Conservation (phyloP, 345 rosid species). For the Mangifera indica region DNA sequence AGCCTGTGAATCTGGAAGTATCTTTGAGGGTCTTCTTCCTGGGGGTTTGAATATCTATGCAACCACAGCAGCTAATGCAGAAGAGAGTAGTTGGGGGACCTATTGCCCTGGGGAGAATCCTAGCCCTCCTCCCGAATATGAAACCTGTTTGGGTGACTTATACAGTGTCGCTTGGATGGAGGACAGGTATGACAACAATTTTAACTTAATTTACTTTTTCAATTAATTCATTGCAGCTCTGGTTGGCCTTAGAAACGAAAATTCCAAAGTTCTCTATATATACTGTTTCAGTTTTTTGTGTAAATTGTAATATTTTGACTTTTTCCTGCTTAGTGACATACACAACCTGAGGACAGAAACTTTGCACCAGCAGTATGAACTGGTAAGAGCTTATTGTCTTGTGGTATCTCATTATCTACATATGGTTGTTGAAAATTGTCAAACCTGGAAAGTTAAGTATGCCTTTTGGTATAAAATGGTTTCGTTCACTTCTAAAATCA, state of each 20-base stretch:
- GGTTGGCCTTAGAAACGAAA: conserved; percentile 3
- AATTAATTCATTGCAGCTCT: neutral
- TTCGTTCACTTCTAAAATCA: neutral
- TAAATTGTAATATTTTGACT: conserved; percentile 11
- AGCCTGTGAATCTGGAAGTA: conserved; percentile 99
- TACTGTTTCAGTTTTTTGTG: neutral
- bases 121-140: conserved; percentile 86
- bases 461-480: neutral
- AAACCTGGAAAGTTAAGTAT: neutral
- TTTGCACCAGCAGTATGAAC: conserved; percentile 82
- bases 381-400: conserved; percentile 47
- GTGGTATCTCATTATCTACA: neutral
- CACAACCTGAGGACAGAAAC: conserved; percentile 83
- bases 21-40: conserved; percentile 96
- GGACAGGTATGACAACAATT: conserved; percentile 61
- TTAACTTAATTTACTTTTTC: neutral
- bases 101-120: conserved; percentile 95
- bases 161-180: conserved; percentile 99
- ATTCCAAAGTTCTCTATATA: neutral
- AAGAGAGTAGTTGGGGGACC: conserved; percentile 97
- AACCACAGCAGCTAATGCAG: conserved; percentile 91
- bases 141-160: conserved; percentile 96
- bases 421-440: neutral
- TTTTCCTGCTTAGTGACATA: conserved; percentile 57
- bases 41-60: conserved; percentile 89